Conservation (phyloP, 1,284 basidiomycete genomes). For the Fomitiporia mediterranea region DNA sequence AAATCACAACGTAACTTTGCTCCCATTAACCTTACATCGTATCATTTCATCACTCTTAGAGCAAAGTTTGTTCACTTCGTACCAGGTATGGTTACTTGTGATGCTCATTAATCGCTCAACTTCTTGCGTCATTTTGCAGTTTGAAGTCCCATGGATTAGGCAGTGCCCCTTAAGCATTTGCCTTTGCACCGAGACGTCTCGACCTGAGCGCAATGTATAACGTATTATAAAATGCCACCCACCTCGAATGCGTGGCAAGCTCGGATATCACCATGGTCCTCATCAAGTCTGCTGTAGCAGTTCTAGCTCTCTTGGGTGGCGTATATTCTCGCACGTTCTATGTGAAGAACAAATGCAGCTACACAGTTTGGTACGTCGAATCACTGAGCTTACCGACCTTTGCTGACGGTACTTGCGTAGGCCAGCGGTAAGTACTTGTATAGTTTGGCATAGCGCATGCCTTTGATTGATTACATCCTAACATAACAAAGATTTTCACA, state of each 20-base stretch:
- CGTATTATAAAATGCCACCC: not conserved
- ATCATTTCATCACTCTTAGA: too few relatives aligned
- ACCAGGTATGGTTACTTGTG: too few relatives aligned
- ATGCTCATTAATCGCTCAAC: too few relatives aligned
- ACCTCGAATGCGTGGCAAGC: too few relatives aligned
- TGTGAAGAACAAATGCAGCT: slow-evolving; percentile 25
- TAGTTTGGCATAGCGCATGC: too few relatives aligned
- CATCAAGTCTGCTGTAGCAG: not conserved
- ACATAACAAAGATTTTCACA: slow-evolving; percentile 24
- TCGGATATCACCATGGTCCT: not conserved
- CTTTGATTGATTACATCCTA: not conserved
- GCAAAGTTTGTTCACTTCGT: too few relatives aligned
- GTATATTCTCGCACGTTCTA: slow-evolving; percentile 38
- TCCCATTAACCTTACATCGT: too few relatives aligned
- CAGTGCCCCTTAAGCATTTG: too few relatives aligned
- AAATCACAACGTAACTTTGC: too few relatives aligned
- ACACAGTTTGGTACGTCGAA: slow-evolving; percentile 32
- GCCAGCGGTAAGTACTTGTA: slow-evolving; percentile 11
- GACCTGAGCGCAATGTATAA: not conserved
- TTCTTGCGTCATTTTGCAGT: too few relatives aligned
- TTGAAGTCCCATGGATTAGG: too few relatives aligned
- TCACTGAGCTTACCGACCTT: not conserved
- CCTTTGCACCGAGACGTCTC: not conserved
- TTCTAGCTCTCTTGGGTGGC: not conserved
- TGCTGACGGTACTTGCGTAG: not conserved